These are phyloP conservation scores for Lentinula boryana DNA, from an alignment of 768 basidiomycete species.

Conservation along the genomic window DNA sequence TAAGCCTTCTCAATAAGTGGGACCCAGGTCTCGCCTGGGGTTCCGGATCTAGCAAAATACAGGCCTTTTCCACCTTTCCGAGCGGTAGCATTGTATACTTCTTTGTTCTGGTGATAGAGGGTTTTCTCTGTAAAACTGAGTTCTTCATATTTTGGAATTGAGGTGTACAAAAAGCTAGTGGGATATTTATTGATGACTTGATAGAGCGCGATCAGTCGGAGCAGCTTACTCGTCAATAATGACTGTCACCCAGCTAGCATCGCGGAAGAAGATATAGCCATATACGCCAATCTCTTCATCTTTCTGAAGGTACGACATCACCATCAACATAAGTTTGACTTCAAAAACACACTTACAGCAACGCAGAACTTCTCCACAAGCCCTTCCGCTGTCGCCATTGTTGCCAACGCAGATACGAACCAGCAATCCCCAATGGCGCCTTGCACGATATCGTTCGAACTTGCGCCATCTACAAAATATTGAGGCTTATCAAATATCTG, in stretches of 20 bases:
- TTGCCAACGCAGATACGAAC: slow-evolving; percentile 47
- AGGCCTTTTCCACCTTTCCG: slow-evolving; percentile 40
- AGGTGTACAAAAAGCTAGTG: slow-evolving; percentile 40
- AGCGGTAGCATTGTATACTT: slow-evolving; percentile 36
- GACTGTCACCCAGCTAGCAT: slow-evolving; percentile 44
- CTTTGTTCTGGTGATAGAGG: slow-evolving; percentile 47
- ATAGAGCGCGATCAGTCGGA: neutral
- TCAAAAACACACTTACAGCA: slow-evolving; percentile 23
- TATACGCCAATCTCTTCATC: slow-evolving; percentile 51
- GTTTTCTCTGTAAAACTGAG: slow-evolving; percentile 30
- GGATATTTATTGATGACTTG: neutral
- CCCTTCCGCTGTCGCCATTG: slow-evolving; percentile 35
- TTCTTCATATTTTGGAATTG: slow-evolving; percentile 48
- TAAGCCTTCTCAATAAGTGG: slow-evolving; percentile 55
- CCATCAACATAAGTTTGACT: neutral
- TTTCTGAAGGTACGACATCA: slow-evolving; percentile 21
- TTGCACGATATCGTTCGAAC: slow-evolving; percentile 41
- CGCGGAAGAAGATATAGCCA: slow-evolving; percentile 53
- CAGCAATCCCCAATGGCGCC: slow-evolving; percentile 49
- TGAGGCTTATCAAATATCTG: slow-evolving; percentile 46
- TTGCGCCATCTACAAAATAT: slow-evolving; percentile 40
- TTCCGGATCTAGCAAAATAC: slow-evolving; percentile 42
- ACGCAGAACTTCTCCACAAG: slow-evolving; percentile 50
- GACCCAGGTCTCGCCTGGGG: slow-evolving; percentile 51
- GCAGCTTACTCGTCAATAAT: slow-evolving; percentile 51